phyloP scores from a whole-genome alignment of 2,329 filamentous ascomycete genomes.

The Trichoderma sp. region DNA sequence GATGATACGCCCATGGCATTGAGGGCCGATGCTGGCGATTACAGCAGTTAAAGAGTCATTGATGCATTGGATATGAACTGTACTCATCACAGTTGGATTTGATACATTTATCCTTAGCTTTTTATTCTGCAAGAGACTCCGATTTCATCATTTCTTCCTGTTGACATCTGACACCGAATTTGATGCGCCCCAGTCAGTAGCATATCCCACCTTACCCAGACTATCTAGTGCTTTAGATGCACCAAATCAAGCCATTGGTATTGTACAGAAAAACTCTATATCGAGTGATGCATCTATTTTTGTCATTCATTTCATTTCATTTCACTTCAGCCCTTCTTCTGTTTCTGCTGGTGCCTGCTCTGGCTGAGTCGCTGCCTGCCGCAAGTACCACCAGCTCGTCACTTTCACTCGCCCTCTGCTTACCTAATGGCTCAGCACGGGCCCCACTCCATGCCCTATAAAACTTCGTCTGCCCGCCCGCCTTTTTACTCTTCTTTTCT shows the following conservation, averaged over 20 bases:
- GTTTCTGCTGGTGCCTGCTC: neutral
- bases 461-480: constrained; percentile 31
- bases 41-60: neutral
- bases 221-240: neutral
- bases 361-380: neutral
- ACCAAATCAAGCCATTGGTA: neutral
- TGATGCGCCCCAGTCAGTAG: neutral
- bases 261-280: no score
- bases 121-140: neutral
- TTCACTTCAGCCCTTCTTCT: neutral
- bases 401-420: neutral
- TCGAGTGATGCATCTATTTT: neutral
- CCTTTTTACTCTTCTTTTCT: constrained; percentile 38
- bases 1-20: neutral
- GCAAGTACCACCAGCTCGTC: neutral
- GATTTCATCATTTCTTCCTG: neutral
- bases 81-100: neutral
- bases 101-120: neutral
- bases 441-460: constrained; percentile 31
- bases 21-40: neutral
- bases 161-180: neutral
- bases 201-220: neutral
- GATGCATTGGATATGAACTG: neutral
- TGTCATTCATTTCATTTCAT: neutral
- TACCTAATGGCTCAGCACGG: neutral